Base-by-base conservation (phyloP, 306 rosid species). In the Neltuma alba region DNA sequence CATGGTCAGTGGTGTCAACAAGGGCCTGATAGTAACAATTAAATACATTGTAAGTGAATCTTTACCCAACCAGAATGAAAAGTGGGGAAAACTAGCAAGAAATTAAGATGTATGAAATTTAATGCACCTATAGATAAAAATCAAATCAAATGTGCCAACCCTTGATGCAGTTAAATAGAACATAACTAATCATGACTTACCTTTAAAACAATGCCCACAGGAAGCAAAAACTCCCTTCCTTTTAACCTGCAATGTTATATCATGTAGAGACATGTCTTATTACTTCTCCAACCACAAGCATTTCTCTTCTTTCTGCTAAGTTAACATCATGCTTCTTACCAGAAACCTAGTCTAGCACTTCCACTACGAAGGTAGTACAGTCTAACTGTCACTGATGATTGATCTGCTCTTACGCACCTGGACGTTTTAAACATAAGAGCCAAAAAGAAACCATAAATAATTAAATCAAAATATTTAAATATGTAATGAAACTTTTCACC, bases 271-370 rank as follows among this genome's bases (percentile, higher is more conserved):
- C 33, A 55, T 72, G 25, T 45, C 42, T 45, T 48, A 33, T 75
- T 72, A 67, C 30, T 60, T 75, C 77, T 67, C 63, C 78, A 74
- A 75, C 47, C 64, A 77, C 21, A 67, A 86, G n/a, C 79, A 62
- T 65, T 57, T 80, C 41, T n/a, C 42, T 44, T 14, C 33, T 18
- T 48, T 50, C 23, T 9, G 57, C 68, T 34, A 58, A 80, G 70
- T 63, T 61, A 85, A 76, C 58, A 77, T 62, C 30, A 77, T 66
- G 74, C 57, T 63, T 70, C 92, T 85, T 89, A 95, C 99, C 99
- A 95, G 84, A 92, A 87, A 80, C 99, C 97, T 70, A 95, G 82
- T 76, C 99, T 91, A 72, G 99, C 99, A 77, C 98, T 95, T 79
- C 96, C 98, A 68, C 84, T 92, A 45, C 84, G 87, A 86, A 95